Evolutionary conservation across 306 rosid species (phyloP).

Genomic region (cucumber (Cucumis sativus)): DNA sequence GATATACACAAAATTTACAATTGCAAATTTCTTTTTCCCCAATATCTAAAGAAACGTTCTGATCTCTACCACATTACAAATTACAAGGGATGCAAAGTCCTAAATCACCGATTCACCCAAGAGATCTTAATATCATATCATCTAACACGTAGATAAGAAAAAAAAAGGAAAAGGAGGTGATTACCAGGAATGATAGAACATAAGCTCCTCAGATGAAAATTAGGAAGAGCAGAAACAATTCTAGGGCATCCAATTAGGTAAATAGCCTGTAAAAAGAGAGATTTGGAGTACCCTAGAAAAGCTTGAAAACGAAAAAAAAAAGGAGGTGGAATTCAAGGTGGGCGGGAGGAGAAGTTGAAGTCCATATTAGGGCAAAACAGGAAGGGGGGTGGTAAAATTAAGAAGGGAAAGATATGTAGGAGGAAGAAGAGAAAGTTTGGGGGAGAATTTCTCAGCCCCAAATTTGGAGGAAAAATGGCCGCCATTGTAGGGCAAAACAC

Average conservation of each 20-base stretch:
- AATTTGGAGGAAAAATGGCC: constrained; percentile 28
- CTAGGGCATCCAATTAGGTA: constrained; percentile 36
- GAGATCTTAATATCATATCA: too few species aligned
- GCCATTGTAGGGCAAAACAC: constrained; percentile 18
- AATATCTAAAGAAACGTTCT: neutral
- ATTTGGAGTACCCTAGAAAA: constrained; percentile 42
- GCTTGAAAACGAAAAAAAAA: neutral
- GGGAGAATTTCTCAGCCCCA: constrained; percentile 25
- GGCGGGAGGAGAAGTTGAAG: constrained; percentile 18
- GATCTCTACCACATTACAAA: neutral
- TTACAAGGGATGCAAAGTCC: neutral
- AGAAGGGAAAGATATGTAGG: constrained; percentile 15
- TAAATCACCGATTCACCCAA: too few species aligned
- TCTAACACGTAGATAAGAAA: too few species aligned
- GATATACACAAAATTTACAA: neutral
- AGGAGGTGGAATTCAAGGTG: constrained; percentile 3
- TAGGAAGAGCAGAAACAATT: constrained; percentile 13
- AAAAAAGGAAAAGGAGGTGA: neutral
- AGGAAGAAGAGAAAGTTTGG: constrained; percentile 28
- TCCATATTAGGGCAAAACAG: constrained; percentile 20
- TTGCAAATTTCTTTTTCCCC: neutral
- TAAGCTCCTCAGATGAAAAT: neutral
- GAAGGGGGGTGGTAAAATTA: constrained; percentile 13
- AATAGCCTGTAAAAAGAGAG: neutral
- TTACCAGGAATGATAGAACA: neutral